A percentile compares a stretch with the other conserved stretches of the same genome.
Evolutionary conservation across 257 asterid species (phyloP).

Genomic region (Capsicum rhomboideum): DNA sequence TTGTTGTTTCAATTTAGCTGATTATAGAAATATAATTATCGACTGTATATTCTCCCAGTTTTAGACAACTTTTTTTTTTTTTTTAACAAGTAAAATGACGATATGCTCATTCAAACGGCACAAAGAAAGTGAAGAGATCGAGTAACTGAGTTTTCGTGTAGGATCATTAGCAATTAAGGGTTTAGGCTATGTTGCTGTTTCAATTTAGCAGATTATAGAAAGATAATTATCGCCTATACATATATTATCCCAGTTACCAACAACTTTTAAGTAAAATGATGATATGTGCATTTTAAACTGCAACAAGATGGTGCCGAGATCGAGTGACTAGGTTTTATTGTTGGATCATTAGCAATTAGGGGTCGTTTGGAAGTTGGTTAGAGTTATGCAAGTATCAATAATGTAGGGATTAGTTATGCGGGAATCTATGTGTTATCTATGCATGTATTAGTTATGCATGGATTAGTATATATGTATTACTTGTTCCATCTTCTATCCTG

Average conservation of each 20-base stretch:
- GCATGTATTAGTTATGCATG: too few species aligned
- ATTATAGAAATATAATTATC: background rate
- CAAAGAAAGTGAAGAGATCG: background rate
- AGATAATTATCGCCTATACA: background rate
- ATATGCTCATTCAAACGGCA: background rate
- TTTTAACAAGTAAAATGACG: background rate
- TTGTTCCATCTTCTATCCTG: too few species aligned
- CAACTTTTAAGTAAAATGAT: background rate
- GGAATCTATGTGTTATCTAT: too few species aligned
- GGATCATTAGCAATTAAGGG: background rate
- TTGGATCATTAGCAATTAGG: too few species aligned
- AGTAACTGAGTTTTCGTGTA: background rate
- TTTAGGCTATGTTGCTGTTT: background rate
- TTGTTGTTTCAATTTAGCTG: background rate
- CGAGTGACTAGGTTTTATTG: background rate
- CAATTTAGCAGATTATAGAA: background rate
- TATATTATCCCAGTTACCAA: background rate
- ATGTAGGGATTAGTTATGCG: too few species aligned
- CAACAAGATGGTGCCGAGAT: background rate
- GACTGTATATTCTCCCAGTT: background rate
- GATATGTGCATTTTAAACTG: background rate
- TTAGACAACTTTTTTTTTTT: background rate
- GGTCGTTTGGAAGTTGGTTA: too few species aligned
- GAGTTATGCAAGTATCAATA: too few species aligned
- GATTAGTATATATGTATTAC: too few species aligned